Evolutionary conservation across 495 filamentous ascomycete genomes (phyloP).

Genomic region (Coniosporium apollinis): DNA sequence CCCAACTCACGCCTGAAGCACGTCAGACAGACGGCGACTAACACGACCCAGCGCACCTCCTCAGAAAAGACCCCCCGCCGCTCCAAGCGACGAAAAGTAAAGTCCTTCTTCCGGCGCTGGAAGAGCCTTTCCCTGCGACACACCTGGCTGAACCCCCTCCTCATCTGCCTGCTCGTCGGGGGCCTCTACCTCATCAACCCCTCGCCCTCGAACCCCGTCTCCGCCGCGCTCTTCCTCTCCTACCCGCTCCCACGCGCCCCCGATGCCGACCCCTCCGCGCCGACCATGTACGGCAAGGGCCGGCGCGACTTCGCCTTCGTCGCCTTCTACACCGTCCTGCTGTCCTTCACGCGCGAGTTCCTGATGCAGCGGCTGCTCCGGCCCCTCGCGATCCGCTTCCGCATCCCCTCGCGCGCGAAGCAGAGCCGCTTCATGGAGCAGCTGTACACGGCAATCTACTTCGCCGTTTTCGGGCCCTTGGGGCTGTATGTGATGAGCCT

Average conservation of each 20-base stretch:
- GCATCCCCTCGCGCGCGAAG: conserved; percentile 60
- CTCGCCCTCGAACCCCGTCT: conserved; percentile 61
- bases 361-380: conserved; percentile 86
- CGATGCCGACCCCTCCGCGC: conserved; percentile 23
- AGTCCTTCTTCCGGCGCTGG: conserved; percentile 19
- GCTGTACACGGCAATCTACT: conserved; percentile 93
- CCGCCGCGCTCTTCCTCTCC: conserved; percentile 83
- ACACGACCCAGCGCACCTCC: conserved; percentile 1
- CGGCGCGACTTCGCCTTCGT: conserved; percentile 72
- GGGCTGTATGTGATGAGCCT: conserved; percentile 86
- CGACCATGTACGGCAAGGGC: conserved; percentile 78
- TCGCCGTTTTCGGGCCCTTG: conserved; percentile 64
- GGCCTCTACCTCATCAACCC: conserved; percentile 63
- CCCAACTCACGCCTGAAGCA: too few relatives aligned
- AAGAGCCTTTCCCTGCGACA: conserved; percentile 23
- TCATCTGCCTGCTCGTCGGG: conserved; percentile 48
- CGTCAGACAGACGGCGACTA: too few relatives aligned
- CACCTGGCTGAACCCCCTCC: conserved; percentile 49
- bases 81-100: conserved; percentile 25
- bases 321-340: conserved; percentile 71
- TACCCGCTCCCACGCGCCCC: conserved; percentile 50
- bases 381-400: conserved; percentile 52
- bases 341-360: conserved; percentile 91
- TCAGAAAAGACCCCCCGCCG: conserved; percentile 11
- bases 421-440: conserved; percentile 95